Percentiles rank a stretch among this genome's conserved stretches.
Conservation (phyloP, 2,329 filamentous ascomycete genomes). For the Rutstroemia sp. region DNA sequence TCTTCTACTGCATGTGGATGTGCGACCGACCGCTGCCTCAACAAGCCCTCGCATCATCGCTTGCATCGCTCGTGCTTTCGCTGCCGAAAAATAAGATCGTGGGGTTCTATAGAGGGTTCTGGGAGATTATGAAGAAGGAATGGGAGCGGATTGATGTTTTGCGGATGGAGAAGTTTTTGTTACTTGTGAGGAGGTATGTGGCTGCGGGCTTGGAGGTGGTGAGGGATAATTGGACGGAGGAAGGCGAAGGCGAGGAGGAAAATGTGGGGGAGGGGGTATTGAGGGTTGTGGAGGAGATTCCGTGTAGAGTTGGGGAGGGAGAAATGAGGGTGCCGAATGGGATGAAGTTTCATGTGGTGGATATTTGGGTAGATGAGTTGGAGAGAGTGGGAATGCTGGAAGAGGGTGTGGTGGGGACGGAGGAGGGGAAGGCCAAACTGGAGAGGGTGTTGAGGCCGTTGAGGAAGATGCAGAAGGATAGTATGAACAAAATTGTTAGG, state of each 20-base stretch:
- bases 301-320: constrained; percentile 22
- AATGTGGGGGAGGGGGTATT: constrained; percentile 29
- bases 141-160: constrained; percentile 66
- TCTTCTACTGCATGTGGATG: constrained; percentile 94
- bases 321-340: constrained; percentile 63
- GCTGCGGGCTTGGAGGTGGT: constrained; percentile 54
- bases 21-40: constrained; percentile 83
- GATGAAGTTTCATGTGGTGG: constrained; percentile 76
- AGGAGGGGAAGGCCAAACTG: constrained; percentile 30
- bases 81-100: constrained; percentile 42
- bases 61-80: constrained; percentile 61
- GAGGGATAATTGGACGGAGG: constrained; percentile 20
- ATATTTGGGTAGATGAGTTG: constrained; percentile 88
- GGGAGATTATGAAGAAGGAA: constrained; percentile 61
- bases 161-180: constrained; percentile 87
- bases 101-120: constrained; percentile 56
- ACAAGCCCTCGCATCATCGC: constrained; percentile 71
- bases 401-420: constrained; percentile 29
- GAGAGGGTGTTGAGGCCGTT: constrained; percentile 37
- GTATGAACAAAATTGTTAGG: constrained; percentile 66
- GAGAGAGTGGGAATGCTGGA: constrained; percentile 57
- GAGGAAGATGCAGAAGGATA: constrained; percentile 37
- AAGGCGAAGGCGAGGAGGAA: constrained; percentile 29
- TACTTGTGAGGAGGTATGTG: constrained; percentile 73
- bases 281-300: constrained; percentile 40